These are phyloP conservation scores for Mortierella antarctica DNA, from an alignment of 192 early-diverging fungal genomes.

Conservation along the genomic window DNA sequence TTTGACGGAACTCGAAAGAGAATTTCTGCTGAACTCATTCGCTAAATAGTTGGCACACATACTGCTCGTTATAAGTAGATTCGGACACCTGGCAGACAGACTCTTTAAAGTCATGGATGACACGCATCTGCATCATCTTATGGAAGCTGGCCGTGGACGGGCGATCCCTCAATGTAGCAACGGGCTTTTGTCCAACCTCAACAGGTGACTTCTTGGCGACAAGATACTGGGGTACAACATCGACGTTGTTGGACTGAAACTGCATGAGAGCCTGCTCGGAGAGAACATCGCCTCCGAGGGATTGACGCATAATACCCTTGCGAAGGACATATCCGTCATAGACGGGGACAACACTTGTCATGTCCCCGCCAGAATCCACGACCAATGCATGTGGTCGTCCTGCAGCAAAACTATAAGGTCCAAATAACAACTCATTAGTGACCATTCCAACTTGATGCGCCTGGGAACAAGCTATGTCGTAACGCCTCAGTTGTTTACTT, in stretches of 20 bases:
- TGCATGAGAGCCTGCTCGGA: conserved; percentile 79
- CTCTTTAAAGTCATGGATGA: conserved; percentile 95
- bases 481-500: conserved; percentile 31
- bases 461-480: background rate
- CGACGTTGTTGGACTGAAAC: conserved; percentile 65
- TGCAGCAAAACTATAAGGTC: conserved; percentile 78
- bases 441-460: background rate
- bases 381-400: conserved; percentile 91
- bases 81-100: conserved; percentile 89
- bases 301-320: conserved; percentile 81
- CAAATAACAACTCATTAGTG: conserved; percentile 5
- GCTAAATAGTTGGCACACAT: conserved; percentile 20
- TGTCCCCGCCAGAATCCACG: conserved; percentile 90
- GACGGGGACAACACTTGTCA: conserved; percentile 94
- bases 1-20: background rate
- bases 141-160: conserved; percentile 77
- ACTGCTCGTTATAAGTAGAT: conserved; percentile 75
- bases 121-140: conserved; percentile 77
- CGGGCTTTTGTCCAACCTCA: conserved; percentile 74
- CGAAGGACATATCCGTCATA: conserved; percentile 96
- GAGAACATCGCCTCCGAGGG: conserved; percentile 86
- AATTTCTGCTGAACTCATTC: background rate
- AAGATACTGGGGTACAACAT: conserved; percentile 86
- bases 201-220: conserved; percentile 81
- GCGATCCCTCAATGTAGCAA: conserved; percentile 61